Conservation (phyloP, 164 flowering plant species). For the Aristolochia contorta region DNA sequence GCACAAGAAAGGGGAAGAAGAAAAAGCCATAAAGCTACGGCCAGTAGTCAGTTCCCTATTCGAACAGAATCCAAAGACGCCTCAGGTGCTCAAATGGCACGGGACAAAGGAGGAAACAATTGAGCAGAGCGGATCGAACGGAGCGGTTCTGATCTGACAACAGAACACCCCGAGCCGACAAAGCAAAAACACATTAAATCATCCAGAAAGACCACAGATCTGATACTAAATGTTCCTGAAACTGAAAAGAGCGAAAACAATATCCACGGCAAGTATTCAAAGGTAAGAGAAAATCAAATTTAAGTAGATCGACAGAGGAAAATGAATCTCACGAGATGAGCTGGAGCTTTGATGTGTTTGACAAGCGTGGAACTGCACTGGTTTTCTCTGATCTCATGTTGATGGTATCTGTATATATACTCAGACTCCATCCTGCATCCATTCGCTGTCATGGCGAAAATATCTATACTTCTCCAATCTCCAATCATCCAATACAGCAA, state of each 20-base stretch:
- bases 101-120: too few relatives aligned
- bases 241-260: background rate
- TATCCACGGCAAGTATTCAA: background rate
- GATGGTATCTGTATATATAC: constrained; percentile 42
- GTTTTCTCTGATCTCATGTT: constrained; percentile 35
- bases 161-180: background rate
- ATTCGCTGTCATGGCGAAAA: constrained; percentile 14
- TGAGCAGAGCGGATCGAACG: constrained; percentile 10
- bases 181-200: background rate
- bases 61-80: too few relatives aligned
- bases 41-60: too few relatives aligned
- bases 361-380: constrained; percentile 57
- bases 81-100: too few relatives aligned
- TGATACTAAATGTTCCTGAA: constrained; percentile 3
- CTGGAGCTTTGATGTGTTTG: constrained; percentile 67
- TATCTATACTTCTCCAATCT: constrained; percentile 5
- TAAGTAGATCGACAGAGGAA: background rate
- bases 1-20: too few relatives aligned
- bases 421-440: constrained; percentile 35
- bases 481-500: constrained; percentile 4
- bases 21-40: too few relatives aligned
- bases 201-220: constrained; percentile 3
- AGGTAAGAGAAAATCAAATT: constrained; percentile 13
- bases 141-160: constrained; percentile 1
- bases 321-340: constrained; percentile 39